These are phyloP conservation scores for Mesostigma viride DNA, from an alignment of 139 green algal genomes.

Conservation along the genomic window DNA sequence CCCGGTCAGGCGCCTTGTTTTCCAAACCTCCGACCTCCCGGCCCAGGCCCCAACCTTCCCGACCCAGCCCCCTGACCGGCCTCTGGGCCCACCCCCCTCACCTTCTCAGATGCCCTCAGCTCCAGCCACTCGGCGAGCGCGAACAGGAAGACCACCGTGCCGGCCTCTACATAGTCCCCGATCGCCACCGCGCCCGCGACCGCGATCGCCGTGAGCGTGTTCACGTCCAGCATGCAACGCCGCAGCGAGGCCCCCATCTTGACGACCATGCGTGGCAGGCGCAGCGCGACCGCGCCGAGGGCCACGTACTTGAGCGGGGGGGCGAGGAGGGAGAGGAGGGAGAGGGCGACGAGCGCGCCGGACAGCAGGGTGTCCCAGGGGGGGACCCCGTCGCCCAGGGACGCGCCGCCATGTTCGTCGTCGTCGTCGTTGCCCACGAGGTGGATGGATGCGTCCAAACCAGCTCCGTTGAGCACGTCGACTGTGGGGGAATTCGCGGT, in stretches of 20 bases:
- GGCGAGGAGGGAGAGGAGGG: too few species aligned
- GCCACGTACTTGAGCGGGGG: too few species aligned
- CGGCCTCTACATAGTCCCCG: constrained; percentile 47
- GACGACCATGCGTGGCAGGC: too few species aligned
- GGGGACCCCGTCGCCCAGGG: constrained; percentile 15
- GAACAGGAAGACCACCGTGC: constrained; percentile 54
- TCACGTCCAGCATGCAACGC: constrained; percentile 57
- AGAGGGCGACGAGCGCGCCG: constrained; percentile 38
- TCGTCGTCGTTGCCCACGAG: too few species aligned
- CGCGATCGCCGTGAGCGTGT: constrained; percentile 45
- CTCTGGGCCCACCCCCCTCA: too few species aligned
- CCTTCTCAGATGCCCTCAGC: too few species aligned
- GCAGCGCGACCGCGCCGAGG: constrained; percentile 38
- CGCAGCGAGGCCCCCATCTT: too few species aligned
- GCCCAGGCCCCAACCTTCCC: too few species aligned
- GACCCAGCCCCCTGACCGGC: too few species aligned
- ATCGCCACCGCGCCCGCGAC: constrained; percentile 35
- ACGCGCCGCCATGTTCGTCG: background rate
- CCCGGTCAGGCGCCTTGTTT: too few species aligned
- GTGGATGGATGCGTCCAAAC: constrained; percentile 45
- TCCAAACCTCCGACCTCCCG: too few species aligned
- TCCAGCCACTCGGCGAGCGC: constrained; percentile 49
- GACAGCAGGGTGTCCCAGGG: constrained; percentile 29
- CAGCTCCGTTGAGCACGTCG: constrained; percentile 48
- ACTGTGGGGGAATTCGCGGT: too few species aligned